Conservation (phyloP, 1,284 basidiomycete genomes). For the Porodaedalea pini region DNA sequence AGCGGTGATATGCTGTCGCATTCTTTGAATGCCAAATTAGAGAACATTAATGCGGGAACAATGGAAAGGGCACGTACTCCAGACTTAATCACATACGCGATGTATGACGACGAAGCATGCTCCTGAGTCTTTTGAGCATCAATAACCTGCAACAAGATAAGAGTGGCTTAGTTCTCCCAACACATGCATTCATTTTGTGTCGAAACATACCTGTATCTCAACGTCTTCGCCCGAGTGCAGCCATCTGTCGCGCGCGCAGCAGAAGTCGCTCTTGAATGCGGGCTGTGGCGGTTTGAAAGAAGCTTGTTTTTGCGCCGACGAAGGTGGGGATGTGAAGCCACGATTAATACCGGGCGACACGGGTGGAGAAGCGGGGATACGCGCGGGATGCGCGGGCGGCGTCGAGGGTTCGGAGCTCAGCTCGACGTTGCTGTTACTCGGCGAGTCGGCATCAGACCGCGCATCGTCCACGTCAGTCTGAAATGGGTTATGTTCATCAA, state of each 20-base stretch:
- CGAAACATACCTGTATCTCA: conserved; percentile 64
- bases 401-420: conserved; percentile 58
- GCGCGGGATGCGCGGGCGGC: conserved; percentile 44
- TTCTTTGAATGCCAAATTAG: conserved; percentile 43
- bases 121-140: conserved; percentile 95
- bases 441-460: conserved; percentile 60
- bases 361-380: conserved; percentile 34
- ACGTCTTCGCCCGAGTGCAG: conserved; percentile 77
- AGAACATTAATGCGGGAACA: conserved; percentile 10
- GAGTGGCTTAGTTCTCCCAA: not conserved
- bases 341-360: conserved; percentile 33
- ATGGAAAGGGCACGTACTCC: conserved; percentile 56
- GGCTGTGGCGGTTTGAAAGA: conserved; percentile 49
- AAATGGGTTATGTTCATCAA: conserved; percentile 80
- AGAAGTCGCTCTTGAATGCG: conserved; percentile 66
- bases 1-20: conserved; percentile 84
- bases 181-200: conserved; percentile 9
- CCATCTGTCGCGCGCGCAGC: conserved; percentile 68
- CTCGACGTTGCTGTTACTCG: conserved; percentile 47
- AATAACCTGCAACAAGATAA: conserved; percentile 57
- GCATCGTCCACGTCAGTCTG: conserved; percentile 59
- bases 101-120: conserved; percentile 84
- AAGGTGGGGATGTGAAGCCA: conserved; percentile 9
- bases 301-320: conserved; percentile 46
- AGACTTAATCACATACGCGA: conserved; percentile 90